These are phyloP conservation scores for Xylaria cubensis DNA, from an alignment of 495 filamentous ascomycete genomes.

Conservation along the genomic window DNA sequence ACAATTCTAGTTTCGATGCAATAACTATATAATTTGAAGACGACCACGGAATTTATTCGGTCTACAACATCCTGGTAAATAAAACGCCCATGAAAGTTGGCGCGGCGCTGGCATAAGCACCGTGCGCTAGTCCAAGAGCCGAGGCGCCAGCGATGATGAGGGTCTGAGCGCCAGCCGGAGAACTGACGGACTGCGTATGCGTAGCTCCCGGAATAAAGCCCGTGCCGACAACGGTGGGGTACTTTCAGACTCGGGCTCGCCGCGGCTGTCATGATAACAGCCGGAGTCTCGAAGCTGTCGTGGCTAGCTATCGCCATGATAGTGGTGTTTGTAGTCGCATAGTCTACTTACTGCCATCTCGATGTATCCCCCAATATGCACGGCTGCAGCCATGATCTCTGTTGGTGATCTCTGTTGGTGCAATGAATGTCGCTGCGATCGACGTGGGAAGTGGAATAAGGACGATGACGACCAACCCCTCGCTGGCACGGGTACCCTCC, in stretches of 20 bases:
- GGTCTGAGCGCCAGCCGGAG: not conserved
- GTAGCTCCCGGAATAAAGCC: not conserved
- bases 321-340: not conserved
- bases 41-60: not conserved
- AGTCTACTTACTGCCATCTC: not conserved
- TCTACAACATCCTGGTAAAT: not conserved
- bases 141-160: slow-evolving; percentile 9
- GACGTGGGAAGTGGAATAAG: slow-evolving; percentile 32
- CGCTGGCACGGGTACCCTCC: not conserved
- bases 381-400: not conserved
- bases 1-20: not conserved
- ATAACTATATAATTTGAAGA: not conserved
- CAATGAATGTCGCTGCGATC: slow-evolving; percentile 31
- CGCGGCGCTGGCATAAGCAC: not conserved
- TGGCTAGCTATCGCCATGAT: not conserved
- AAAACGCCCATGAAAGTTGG: not conserved
- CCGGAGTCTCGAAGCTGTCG: not conserved
- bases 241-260: not conserved
- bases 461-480: slow-evolving; percentile 20
- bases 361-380: not conserved
- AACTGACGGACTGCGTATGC: not conserved
- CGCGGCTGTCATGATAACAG: not conserved
- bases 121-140: not conserved
- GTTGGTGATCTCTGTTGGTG: slow-evolving; percentile 9
- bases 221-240: not conserved